phyloP scores from a whole-genome alignment of 257 asterid genomes.

The Buddleja alternifolia region DNA sequence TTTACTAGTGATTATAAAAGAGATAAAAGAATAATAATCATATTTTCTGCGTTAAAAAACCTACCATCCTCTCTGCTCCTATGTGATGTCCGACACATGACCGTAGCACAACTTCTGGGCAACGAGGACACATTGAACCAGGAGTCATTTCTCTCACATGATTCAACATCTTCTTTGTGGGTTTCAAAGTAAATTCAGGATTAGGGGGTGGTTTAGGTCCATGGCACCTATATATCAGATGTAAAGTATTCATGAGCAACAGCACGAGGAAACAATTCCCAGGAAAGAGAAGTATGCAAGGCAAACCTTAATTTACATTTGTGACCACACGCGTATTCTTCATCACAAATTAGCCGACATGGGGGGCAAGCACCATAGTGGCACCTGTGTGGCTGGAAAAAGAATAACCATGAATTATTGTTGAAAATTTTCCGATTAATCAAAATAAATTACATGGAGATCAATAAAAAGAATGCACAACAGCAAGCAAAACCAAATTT shows the following conservation, averaged over 20 bases:
- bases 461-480: too few species aligned
- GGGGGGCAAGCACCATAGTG: constrained; percentile 95
- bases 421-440: constrained; percentile 3
- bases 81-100: constrained; percentile 83
- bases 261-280: constrained; percentile 24
- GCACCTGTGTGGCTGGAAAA: constrained; percentile 88
- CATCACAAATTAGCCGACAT: constrained; percentile 75
- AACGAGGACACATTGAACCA: constrained; percentile 83
- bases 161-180: constrained; percentile 73
- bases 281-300: constrained; percentile 10
- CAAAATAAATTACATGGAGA: too few species aligned
- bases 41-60: constrained; percentile 26
- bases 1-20: not conserved
- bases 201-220: constrained; percentile 86
- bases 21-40: not conserved
- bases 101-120: constrained; percentile 86
- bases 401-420: constrained; percentile 17
- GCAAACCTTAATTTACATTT: constrained; percentile 78
- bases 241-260: constrained; percentile 23
- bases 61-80: constrained; percentile 88
- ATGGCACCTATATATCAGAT: constrained; percentile 69
- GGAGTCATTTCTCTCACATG: constrained; percentile 56
- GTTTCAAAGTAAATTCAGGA: constrained; percentile 87
- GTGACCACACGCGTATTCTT: constrained; percentile 80
- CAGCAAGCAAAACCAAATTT: constrained; percentile 16